A percentile compares a stretch with the other conserved stretches of the same genome.
These are phyloP conservation scores for Pavlovales sp. DNA, from an alignment of 208 protist species.

Conservation along the genomic window DNA sequence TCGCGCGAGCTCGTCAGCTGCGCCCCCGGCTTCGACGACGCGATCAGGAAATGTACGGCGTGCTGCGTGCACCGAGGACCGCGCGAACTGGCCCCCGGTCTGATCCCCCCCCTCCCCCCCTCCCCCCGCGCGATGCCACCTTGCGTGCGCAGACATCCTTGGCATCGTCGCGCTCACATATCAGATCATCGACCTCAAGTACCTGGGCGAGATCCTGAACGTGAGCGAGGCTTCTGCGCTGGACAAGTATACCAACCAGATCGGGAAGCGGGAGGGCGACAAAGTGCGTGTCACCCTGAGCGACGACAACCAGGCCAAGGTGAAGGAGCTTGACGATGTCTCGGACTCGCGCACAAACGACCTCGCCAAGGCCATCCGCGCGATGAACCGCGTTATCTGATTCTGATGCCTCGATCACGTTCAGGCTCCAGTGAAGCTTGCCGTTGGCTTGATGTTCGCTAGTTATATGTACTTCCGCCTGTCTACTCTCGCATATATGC, in stretches of 20 bases:
- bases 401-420: too few species aligned
- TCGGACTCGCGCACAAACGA: background rate
- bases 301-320: conserved; percentile 46
- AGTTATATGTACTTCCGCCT: too few species aligned
- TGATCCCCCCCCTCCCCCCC: background rate
- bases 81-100: background rate
- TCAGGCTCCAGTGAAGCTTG: too few species aligned
- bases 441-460: too few species aligned
- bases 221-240: background rate
- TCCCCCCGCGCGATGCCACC: background rate
- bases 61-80: background rate
- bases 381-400: background rate
- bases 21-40: conserved; percentile 39
- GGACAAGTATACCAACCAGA: background rate
- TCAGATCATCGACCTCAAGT: conserved; percentile 4
- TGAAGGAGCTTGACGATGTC: conserved; percentile 11
- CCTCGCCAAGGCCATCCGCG: background rate
- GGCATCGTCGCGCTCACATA: conserved; percentile 33
- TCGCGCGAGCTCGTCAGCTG: background rate
- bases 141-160: conserved; percentile 2
- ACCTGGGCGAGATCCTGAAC: conserved; percentile 7
- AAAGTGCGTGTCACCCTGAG: conserved; percentile 35
- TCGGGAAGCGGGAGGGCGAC: conserved; percentile 31
- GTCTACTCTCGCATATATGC: too few species aligned
- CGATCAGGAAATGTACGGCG: conserved; percentile 40